Evolutionary conservation across 139 green algal genomes (phyloP).

Genomic region (Spirogloea muscicola): DNA sequence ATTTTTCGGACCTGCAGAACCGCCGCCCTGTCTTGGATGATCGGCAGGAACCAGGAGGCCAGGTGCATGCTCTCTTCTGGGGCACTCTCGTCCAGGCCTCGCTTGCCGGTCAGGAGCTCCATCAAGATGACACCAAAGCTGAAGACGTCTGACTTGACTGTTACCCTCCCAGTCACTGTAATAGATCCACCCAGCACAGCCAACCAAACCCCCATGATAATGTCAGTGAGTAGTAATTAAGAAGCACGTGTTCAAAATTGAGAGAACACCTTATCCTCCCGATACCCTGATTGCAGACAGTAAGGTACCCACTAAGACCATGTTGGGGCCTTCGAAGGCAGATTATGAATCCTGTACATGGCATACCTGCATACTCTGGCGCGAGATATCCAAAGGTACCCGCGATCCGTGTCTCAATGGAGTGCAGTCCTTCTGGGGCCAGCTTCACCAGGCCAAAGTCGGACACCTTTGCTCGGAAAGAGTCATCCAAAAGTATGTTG

Average conservation of each 20-base stretch:
- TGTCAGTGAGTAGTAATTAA: too few species aligned
- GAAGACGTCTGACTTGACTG: background rate
- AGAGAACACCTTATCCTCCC: too few species aligned
- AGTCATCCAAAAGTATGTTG: constrained; percentile 59
- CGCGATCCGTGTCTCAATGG: constrained; percentile 37
- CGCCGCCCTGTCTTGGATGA: background rate
- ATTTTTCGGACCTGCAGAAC: background rate
- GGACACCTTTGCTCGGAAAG: constrained; percentile 49
- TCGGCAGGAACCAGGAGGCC: background rate
- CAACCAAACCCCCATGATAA: too few species aligned
- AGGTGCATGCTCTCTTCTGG: background rate
- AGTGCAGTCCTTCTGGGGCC: background rate
- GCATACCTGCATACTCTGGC: constrained; percentile 54
- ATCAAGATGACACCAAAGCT: constrained; percentile 10
- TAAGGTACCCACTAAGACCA: too few species aligned
- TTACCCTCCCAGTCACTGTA: background rate
- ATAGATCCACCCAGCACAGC: too few species aligned
- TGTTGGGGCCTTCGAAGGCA: too few species aligned
- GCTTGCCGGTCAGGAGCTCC: background rate
- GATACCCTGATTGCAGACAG: too few species aligned
- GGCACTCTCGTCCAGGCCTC: background rate
- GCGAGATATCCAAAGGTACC: constrained; percentile 61
- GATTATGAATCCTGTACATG: too few species aligned
- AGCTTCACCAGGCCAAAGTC: constrained; percentile 60
- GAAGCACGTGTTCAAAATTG: too few species aligned